These are phyloP conservation scores for Psidium guajava DNA, from an alignment of 345 rosid genomes.

Conservation along the genomic window DNA sequence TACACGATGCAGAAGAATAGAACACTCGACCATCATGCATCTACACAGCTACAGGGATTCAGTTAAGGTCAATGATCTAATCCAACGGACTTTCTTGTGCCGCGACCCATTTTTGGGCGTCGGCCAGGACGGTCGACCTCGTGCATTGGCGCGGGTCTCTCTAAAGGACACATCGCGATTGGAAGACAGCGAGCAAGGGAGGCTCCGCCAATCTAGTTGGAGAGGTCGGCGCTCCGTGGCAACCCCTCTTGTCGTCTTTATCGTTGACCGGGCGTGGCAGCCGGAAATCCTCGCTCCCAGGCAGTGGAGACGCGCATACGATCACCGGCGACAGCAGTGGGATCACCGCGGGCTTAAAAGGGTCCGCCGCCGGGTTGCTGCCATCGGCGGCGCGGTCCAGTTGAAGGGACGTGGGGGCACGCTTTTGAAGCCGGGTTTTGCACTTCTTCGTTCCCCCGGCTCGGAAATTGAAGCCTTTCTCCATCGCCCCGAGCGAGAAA, in stretches of 20 bases:
- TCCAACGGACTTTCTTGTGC: background rate
- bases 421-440: background rate
- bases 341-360: background rate
- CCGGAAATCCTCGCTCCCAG: background rate
- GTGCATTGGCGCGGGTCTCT: background rate
- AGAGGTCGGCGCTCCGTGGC: background rate
- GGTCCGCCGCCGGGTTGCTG: accelerated
- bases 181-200: background rate
- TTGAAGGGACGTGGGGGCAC: background rate
- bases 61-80: background rate
- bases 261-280: background rate
- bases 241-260: background rate
- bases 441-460: background rate
- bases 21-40: background rate
- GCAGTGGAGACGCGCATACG: background rate
- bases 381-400: background rate
- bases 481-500: background rate
- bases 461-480: background rate
- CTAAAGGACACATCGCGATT: background rate
- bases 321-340: background rate
- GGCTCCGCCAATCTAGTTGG: background rate
- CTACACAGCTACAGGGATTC: background rate
- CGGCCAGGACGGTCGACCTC: too few species aligned
- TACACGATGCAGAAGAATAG: background rate
- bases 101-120: background rate